Conservation (phyloP, 2,329 filamentous ascomycete genomes). For the Sordariomycetes sp. region DNA sequence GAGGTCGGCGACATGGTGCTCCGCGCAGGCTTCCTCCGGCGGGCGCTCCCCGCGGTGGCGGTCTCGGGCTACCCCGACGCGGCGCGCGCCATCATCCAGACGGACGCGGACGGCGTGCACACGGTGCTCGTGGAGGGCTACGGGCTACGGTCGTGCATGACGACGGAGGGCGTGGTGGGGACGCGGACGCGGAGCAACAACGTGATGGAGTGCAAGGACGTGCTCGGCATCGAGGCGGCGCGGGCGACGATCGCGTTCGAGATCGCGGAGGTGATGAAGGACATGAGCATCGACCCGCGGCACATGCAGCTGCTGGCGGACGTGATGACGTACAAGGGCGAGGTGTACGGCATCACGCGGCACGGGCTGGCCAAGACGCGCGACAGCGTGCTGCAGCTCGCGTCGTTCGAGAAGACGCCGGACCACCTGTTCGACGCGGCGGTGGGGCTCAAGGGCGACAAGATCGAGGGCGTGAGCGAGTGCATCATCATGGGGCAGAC, state of each 20-base stretch:
- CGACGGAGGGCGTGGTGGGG: conserved; percentile 80
- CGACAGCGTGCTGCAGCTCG: conserved; percentile 85
- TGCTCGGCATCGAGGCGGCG: conserved; percentile 92
- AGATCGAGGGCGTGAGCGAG: conserved; percentile 87
- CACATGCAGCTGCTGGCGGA: conserved; percentile 97
- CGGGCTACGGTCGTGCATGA: conserved; percentile 82
- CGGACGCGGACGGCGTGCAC: conserved; percentile 56
- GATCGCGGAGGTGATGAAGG: conserved; percentile 80
- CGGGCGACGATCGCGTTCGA: conserved; percentile 80
- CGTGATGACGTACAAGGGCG: conserved; percentile 98
- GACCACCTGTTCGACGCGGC: conserved; percentile 96
- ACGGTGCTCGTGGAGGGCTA: conserved; percentile 90
- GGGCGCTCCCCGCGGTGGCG: conserved; percentile 68
- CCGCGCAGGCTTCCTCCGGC: conserved; percentile 76
- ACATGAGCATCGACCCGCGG: conserved; percentile 92
- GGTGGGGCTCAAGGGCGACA: conserved; percentile 81
- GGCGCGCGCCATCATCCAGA: conserved; percentile 78
- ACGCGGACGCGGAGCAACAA: conserved; percentile 68
- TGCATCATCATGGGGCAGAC: conserved; percentile 98
- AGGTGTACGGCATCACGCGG: conserved; percentile 90
- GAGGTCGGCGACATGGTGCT: conserved; percentile 47
- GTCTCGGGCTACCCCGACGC: conserved; percentile 86
- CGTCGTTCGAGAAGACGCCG: conserved; percentile 95
- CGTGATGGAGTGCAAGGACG: conserved; percentile 77
- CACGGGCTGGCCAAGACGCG: conserved; percentile 96